Evolutionary conservation across 345 rosid species (phyloP).

Genomic region (Clarkia xantiana): DNA sequence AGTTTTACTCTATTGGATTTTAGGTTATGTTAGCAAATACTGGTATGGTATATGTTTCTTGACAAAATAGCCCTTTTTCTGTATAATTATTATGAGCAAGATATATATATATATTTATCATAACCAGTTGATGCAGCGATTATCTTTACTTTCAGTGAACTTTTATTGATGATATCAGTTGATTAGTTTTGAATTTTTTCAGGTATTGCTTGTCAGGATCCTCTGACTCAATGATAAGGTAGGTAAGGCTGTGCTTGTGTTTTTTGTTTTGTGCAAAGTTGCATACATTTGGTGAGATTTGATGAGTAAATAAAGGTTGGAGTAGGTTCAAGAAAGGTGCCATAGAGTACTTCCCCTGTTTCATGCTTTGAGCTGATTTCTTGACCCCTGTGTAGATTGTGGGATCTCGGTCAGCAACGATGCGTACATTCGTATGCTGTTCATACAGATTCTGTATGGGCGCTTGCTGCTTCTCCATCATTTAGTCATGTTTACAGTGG

Average conservation of each 20-base stretch:
- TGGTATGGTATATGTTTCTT: too few species aligned
- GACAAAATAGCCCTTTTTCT: too few species aligned
- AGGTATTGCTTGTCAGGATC: slow-evolving; percentile 98
- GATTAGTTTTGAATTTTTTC: slow-evolving; percentile 6
- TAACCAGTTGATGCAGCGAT: too few species aligned
- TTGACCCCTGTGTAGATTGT: slow-evolving; percentile 38
- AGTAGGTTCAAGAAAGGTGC: too few species aligned
- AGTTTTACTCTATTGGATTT: too few species aligned
- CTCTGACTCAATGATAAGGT: slow-evolving; percentile 99
- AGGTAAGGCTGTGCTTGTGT: not conserved
- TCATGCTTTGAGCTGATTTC: slow-evolving; percentile 8
- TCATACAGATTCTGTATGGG: slow-evolving; percentile 99
- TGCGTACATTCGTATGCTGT: slow-evolving; percentile 98
- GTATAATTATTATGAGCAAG: too few species aligned
- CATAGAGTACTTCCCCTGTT: not conserved
- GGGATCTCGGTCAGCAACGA: slow-evolving; percentile 99
- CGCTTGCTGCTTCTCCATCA: slow-evolving; percentile 90
- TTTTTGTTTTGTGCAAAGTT: slow-evolving; percentile 4
- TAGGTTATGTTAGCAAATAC: too few species aligned
- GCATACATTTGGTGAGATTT: too few species aligned
- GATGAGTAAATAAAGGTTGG: too few species aligned
- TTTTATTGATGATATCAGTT: slow-evolving; percentile 5
- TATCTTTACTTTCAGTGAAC: too few species aligned
- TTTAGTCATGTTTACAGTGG: slow-evolving; percentile 98
- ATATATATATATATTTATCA: too few species aligned